Evolutionary conservation across 768 basidiomycete genomes (phyloP), one percentile per base, ranked within the genome.

Genomic region (Leccinum rimulosum): DNA sequence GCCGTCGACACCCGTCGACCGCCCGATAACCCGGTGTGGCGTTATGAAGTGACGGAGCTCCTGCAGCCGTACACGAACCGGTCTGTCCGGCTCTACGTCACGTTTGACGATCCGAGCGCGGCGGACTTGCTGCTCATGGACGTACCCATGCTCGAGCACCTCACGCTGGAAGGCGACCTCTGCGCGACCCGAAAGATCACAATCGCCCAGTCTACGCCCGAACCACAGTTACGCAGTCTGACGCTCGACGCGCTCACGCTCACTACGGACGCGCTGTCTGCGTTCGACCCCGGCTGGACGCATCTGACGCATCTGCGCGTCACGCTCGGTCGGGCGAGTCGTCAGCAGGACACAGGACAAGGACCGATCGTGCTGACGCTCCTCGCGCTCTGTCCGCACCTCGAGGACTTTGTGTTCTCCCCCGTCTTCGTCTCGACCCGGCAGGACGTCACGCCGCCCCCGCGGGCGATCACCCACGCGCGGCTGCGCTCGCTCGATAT

Each of bases 21-120:
- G 14, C 55, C 56, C n/a, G 17, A 15, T 7, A 62, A 68, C 40
- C 66, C 63, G 6, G 59, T 66, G 28, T 68, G 66, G 66, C 60
- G 53, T 36, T 57, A 61, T 10, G 66, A 66, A 19, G 64, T 68
- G 19, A 68, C 64, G 4, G 66, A 66, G 27, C 55, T 68, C 17
- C 33, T 71, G 15, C 63, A 61, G 27, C 64, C 66, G 4, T 70
- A 68, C 31, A 61, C 36, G 8, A 48, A 51, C 52, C 69, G 57
- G 15, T 50, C 52, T 25, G 25, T 25, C 12, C 51, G 45, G 15
- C 65, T 66, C 22, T 50, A 54, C 6, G 27, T 70, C 59, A 60
- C 27, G 3, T 62, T 60, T 33, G 56, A 57, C 38, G 63, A 62
- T 3, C 58, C 40, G 4, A 60, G 54, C 15, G 54, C 56, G n/a